Conservation (phyloP, 2,329 filamentous ascomycete genomes). For the Arthrobotrys iridis region DNA sequence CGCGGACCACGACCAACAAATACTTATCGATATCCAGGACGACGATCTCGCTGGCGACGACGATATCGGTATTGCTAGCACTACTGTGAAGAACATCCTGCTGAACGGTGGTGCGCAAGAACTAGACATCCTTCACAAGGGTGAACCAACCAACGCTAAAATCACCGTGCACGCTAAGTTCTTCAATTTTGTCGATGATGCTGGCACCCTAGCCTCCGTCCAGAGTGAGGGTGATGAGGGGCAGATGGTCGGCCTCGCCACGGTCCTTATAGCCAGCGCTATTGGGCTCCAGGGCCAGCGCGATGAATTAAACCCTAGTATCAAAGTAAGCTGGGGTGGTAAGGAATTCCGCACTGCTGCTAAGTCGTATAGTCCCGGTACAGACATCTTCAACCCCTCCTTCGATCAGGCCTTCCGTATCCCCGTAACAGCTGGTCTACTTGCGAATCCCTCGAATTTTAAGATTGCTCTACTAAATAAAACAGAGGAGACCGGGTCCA, state of each 20-base stretch:
- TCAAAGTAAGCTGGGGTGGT: constrained; percentile 63
- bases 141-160: constrained; percentile 60
- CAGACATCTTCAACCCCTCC: constrained; percentile 65
- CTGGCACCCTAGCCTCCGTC: constrained; percentile 59
- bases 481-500: constrained; percentile 59
- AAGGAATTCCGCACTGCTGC: constrained; percentile 63
- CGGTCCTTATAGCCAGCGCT: constrained; percentile 63
- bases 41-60: constrained; percentile 63
- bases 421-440: constrained; percentile 60
- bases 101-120: constrained; percentile 63
- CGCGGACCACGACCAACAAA: constrained; percentile 63
- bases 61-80: constrained; percentile 63
- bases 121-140: constrained; percentile 62
- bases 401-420: constrained; percentile 65
- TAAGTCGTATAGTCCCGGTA: constrained; percentile 64
- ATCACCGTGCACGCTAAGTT: constrained; percentile 62
- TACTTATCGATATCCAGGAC: constrained; percentile 63
- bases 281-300: constrained; percentile 63
- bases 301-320: constrained; percentile 64
- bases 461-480: constrained; percentile 61
- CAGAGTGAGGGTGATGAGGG: constrained; percentile 58
- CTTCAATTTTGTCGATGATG: constrained; percentile 62
- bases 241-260: constrained; percentile 62
- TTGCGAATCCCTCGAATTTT: constrained; percentile 59
- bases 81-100: constrained; percentile 63